These are phyloP conservation scores for Saccharomyces pastorianus DNA, from an alignment of 1,139 yeast genomes.

Conservation along the genomic window DNA sequence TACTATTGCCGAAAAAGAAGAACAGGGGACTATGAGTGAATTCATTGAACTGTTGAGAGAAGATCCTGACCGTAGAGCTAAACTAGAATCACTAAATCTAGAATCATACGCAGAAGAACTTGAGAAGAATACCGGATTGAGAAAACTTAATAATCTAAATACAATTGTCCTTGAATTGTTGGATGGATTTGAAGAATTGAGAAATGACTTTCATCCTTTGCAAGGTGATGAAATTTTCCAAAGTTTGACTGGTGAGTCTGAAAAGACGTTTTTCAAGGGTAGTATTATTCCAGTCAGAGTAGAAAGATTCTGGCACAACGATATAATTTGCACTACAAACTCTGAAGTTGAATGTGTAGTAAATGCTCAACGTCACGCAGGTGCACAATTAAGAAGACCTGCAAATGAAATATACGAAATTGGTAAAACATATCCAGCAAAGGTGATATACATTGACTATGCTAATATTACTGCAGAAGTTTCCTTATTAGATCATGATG, in stretches of 20 bases:
- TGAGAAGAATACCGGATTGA: constrained; percentile 47
- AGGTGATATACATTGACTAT: constrained; percentile 61
- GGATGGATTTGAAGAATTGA: constrained; percentile 76
- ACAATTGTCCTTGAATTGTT: constrained; percentile 85
- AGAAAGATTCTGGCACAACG: constrained; percentile 37
- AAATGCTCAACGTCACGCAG: constrained; percentile 54
- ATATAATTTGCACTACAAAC: constrained; percentile 56
- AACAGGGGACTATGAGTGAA: constrained; percentile 55
- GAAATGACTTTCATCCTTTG: constrained; percentile 63
- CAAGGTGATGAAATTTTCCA: constrained; percentile 71
- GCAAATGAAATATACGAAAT: constrained; percentile 42
- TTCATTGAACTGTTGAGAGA: constrained; percentile 73
- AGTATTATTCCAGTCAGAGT: constrained; percentile 68
- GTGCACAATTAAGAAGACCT: constrained; percentile 41
- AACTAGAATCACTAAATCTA: constrained; percentile 77
- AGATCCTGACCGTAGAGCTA: constrained; percentile 50
- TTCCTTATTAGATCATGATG: constrained; percentile 59
- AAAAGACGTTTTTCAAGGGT: constrained; percentile 58
- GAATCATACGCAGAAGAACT: constrained; percentile 93
- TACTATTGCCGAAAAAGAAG: constrained; percentile 73
- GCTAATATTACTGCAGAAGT: constrained; percentile 66
- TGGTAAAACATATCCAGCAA: constrained; percentile 86
- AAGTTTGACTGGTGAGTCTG: constrained; percentile 82
- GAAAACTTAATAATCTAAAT: constrained; percentile 30
- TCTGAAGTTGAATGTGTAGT: constrained; percentile 71